These are phyloP conservation scores for Galeopsis tetrahit DNA, from an alignment of 257 asterid genomes.

Conservation along the genomic window DNA sequence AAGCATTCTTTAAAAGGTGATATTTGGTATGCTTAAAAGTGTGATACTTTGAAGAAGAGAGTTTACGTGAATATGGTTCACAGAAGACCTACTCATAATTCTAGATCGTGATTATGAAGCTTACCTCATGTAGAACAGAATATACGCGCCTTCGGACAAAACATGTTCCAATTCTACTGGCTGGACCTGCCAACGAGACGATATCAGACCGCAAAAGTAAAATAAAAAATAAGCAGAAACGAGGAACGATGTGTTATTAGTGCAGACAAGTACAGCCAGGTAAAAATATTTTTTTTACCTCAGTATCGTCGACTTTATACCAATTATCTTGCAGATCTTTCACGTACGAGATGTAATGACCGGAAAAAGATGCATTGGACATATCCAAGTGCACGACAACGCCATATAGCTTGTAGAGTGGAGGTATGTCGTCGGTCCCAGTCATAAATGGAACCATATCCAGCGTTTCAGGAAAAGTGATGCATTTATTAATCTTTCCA, in stretches of 20 bases:
- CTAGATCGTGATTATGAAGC: neutral
- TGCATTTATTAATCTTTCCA: conserved; percentile 84
- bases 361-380: conserved; percentile 72
- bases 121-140: conserved; percentile 86
- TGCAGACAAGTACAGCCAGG: neutral
- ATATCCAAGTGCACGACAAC: conserved; percentile 85
- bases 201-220: conserved; percentile 2
- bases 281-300: conserved; percentile 38
- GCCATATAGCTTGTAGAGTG: conserved; percentile 79
- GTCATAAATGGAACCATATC: conserved; percentile 85
- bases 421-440: conserved; percentile 78
- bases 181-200: conserved; percentile 57
- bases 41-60: no score
- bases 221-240: neutral
- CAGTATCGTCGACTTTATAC: conserved; percentile 83
- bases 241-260: neutral
- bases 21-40: no score
- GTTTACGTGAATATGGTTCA: no score
- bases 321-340: conserved; percentile 79
- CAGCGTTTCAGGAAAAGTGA: conserved; percentile 79
- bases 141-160: conserved; percentile 87
- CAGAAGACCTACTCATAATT: no score
- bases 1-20: no score
- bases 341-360: conserved; percentile 79
- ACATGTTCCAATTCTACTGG: conserved; percentile 71